Percentiles rank a stretch among this genome's conserved stretches.
Evolutionary conservation across 768 basidiomycete genomes (phyloP).

Genomic region (Basidioascus undulatus): DNA sequence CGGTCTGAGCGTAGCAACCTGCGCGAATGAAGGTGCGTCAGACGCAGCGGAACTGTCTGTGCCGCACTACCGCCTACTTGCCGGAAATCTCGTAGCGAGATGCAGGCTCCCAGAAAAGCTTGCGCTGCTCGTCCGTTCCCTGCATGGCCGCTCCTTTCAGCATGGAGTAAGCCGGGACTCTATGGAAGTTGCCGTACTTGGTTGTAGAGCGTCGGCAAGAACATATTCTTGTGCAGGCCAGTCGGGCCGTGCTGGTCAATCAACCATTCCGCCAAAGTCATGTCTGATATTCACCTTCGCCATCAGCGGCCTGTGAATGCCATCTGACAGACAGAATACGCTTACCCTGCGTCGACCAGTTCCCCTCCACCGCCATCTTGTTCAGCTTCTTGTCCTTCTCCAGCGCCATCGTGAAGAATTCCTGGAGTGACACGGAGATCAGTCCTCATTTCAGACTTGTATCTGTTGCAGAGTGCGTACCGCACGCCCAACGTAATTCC

Average conservation of each 20-base stretch:
- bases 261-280: no score
- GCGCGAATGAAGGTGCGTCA: background rate
- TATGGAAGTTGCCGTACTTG: constrained; percentile 2
- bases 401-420: constrained; percentile 9
- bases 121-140: constrained; percentile 13
- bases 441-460: constrained; percentile 11
- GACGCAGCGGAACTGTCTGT: background rate
- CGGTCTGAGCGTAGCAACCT: constrained; percentile 1
- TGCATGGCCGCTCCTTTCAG: constrained; percentile 5
- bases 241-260: constrained; percentile 10
- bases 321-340: constrained; percentile 1
- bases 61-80: background rate
- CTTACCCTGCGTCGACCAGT: constrained; percentile 6
- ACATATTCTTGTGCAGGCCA: constrained; percentile 8
- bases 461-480: no score
- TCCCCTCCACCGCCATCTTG: constrained; percentile 10
- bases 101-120: constrained; percentile 14
- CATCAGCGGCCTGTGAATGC: background rate
- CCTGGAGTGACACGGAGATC: no score
- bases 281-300: background rate
- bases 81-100: constrained; percentile 12
- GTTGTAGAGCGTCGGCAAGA: background rate
- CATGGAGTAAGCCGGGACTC: constrained; percentile 4
- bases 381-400: constrained; percentile 11
- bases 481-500: constrained; percentile 12